These are phyloP conservation scores for Saccharomycopsis guyanensis DNA, from an alignment of 805 yeast genomes.

Conservation along the genomic window DNA sequence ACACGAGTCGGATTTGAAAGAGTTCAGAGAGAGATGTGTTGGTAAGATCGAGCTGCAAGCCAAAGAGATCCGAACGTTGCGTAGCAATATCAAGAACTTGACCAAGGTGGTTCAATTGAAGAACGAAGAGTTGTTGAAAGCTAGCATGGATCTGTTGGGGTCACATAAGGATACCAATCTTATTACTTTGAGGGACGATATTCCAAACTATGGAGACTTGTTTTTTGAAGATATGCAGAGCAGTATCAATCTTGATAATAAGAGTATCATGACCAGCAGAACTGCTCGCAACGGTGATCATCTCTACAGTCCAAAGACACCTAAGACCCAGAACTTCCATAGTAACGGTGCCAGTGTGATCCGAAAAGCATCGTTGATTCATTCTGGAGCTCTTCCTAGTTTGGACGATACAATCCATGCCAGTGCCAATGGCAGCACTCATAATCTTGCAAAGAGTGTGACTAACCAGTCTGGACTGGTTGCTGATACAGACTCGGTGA, in stretches of 20 bases:
- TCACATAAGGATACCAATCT: not conserved
- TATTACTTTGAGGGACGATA: constrained; percentile 1
- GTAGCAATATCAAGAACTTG: not conserved
- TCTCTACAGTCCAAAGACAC: not conserved
- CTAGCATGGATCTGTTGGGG: not conserved
- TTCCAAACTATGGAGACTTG: constrained; percentile 2
- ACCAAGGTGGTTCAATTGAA: not conserved
- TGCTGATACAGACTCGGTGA: not conserved
- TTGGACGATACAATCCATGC: not conserved
- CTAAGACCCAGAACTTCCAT: not conserved
- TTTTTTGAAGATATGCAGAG: constrained; percentile 3
- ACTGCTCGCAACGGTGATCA: not conserved
- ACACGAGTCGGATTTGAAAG: not conserved
- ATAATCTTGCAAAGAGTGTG: not conserved
- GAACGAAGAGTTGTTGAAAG: not conserved
- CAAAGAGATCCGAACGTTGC: not conserved
- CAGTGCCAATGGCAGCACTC: not conserved
- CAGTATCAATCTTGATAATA: not conserved
- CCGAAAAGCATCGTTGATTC: not conserved
- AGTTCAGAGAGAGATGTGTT: not conserved
- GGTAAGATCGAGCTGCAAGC: not conserved
- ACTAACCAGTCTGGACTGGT: not conserved
- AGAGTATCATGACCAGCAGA: not conserved
- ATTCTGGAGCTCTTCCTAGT: not conserved
- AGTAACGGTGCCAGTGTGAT: not conserved